Evolutionary conservation across 345 rosid genomes (phyloP).

Genomic region (Cardamine chenopodiifolia): DNA sequence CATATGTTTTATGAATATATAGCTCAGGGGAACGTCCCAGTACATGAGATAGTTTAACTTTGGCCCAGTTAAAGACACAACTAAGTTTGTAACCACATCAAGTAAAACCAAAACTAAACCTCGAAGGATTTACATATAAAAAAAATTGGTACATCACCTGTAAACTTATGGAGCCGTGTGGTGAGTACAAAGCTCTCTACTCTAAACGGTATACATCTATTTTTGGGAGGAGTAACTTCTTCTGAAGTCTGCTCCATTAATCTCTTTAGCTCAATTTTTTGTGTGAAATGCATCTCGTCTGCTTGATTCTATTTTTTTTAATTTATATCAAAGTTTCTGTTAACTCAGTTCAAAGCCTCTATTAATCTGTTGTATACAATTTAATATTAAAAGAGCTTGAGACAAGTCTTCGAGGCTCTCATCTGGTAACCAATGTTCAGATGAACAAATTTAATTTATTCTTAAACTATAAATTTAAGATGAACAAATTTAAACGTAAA

Average conservation of each 20-base stretch:
- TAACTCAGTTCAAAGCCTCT: too few relatives aligned
- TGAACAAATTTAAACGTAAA: slow-evolving; percentile 13
- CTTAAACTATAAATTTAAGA: not conserved
- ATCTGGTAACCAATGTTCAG: not conserved
- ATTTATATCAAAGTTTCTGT: too few relatives aligned
- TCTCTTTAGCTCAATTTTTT: not conserved
- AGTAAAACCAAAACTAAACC: not conserved
- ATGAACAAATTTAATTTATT: not conserved
- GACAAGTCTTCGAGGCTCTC: not conserved
- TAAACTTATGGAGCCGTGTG: not conserved
- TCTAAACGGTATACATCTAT: slow-evolving; percentile 20
- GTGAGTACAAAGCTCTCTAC: too few relatives aligned
- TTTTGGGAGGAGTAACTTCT: slow-evolving; percentile 35
- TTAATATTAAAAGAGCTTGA: not conserved
- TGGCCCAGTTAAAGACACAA: not conserved
- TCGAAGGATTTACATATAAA: not conserved
- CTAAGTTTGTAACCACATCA: slow-evolving; percentile 11
- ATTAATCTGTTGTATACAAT: too few relatives aligned
- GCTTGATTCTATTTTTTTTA: too few relatives aligned
- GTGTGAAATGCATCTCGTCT: too few relatives aligned
- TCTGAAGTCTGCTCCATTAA: slow-evolving; percentile 11
- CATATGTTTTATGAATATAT: too few relatives aligned
- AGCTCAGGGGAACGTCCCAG: not conserved
- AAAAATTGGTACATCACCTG: not conserved
- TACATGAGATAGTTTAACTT: not conserved